Percentiles rank a stretch among this genome's conserved stretches.
These are phyloP conservation scores for Botryotinia convoluta DNA, from an alignment of 2,329 filamentous ascomycete genomes.

Conservation along the genomic window DNA sequence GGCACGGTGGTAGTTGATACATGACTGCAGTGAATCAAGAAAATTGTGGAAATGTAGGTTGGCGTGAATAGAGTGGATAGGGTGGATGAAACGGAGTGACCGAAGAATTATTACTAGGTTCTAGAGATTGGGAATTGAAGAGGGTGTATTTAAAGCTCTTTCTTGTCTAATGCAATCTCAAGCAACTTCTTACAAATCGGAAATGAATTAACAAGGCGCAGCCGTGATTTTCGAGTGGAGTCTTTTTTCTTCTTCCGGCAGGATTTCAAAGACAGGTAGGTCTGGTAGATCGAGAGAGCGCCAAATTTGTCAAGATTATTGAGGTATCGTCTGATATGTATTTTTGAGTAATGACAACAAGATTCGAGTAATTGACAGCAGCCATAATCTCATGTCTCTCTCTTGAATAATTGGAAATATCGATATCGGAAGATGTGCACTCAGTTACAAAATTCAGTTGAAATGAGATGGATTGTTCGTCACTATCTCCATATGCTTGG, in stretches of 20 bases:
- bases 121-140: too few species aligned
- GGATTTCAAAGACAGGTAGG: neutral
- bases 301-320: neutral
- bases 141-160: neutral
- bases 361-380: neutral
- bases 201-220: too few species aligned
- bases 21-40: neutral
- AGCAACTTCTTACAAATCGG: neutral
- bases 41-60: accelerated
- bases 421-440: neutral
- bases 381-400: accelerated
- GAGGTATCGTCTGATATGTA: neutral
- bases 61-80: neutral
- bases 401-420: accelerated
- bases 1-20: accelerated
- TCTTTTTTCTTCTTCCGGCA: neutral
- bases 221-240: neutral
- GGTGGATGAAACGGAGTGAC: accelerated
- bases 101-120: neutral
- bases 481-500: too few species aligned
- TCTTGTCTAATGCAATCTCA: neutral
- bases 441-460: neutral
- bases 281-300: neutral
- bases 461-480: neutral
- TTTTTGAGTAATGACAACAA: neutral